phyloP scores from a whole-genome alignment of 2,329 filamentous ascomycete genomes.

The Penicillium sclerotigenum region DNA sequence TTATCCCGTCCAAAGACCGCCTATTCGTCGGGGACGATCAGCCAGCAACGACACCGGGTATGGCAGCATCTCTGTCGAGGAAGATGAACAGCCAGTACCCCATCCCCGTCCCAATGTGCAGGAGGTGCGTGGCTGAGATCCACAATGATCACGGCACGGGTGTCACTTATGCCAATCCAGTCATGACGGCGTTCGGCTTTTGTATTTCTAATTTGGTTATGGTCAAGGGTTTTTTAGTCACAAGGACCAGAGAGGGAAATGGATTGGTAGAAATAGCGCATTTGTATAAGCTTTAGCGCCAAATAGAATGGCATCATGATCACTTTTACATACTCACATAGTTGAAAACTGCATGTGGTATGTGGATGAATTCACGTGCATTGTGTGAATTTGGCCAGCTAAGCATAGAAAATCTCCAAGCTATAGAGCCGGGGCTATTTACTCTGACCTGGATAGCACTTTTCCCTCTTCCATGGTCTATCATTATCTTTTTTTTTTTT shows the following conservation, averaged over 20 bases:
- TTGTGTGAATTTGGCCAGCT: background rate
- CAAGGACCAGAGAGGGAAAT: background rate
- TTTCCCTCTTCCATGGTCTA: background rate
- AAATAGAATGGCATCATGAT: background rate
- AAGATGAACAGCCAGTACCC: constrained; percentile 12
- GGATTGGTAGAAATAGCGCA: constrained; percentile 1
- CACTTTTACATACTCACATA: background rate
- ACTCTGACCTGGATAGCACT: no score
- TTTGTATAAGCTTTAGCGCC: background rate
- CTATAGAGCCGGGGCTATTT: background rate
- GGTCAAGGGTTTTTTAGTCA: background rate
- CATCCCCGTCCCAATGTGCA: constrained; percentile 7
- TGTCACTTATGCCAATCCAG: background rate
- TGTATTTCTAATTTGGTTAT: constrained; percentile 3
- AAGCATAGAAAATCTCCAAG: background rate
- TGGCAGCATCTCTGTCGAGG: constrained; percentile 31
- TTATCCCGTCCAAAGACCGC: constrained; percentile 2
- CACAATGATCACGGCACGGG: background rate
- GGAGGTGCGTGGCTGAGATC: constrained; percentile 9
- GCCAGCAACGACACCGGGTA: constrained; percentile 43
- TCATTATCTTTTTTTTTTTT: background rate
- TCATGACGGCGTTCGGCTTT: constrained; percentile 13
- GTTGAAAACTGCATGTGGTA: background rate
- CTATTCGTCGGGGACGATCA: constrained; percentile 28
- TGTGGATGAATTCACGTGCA: no score